Evolutionary conservation across 179 eudicot genomes (phyloP), one percentile per base, ranked within the genome.

Genomic region (Spergularia azorica): DNA sequence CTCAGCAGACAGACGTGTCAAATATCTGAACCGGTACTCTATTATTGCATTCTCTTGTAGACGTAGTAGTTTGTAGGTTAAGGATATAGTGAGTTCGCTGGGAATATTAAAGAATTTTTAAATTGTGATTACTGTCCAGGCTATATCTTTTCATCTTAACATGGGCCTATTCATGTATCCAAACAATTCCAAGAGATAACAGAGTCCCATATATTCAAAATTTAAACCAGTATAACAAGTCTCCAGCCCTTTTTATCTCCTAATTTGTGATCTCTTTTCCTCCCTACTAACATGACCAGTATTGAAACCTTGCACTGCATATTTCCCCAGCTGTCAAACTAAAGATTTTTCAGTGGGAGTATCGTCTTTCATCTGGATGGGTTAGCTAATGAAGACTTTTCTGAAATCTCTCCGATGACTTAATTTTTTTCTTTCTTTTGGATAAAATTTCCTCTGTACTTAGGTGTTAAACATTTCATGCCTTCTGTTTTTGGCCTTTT

Each of bases 1-100:
- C 54, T 95, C 93, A 48, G 86, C 95, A 17, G 96, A 92, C 82
- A 84, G 91, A 81, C 86, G 93, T 75, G 84, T 64, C 66, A 91
- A 90, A 81, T 83, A 89, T 84, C 89, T 92, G 71, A 90, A 82
- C 50, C 84, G 96, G 96, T 91, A 90, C 59, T 61, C 43, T 21
- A 46, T 16, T 57, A n/a, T 58, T 76, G 41, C 60, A 26, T 18
- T 65, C 39, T 59, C 6, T 14, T 17, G 13, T 58, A 14, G 13
- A 10, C 16, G 26, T 36, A 4, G 75, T 70, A 15, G 21, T 32
- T 20, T 32, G 58, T 60, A 26, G 48, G 21, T 12, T 60, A 20
- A 26, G 17, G 5, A 6, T 51, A 17, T 15, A 12, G 15, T 38
- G 16, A 63, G 1, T 13, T 7, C 26, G 8, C 9, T 63, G 46